Percentiles rank a stretch among this genome's conserved stretches.
These are phyloP conservation scores for Corynespora cassiicola DNA, from an alignment of 2,329 filamentous ascomycete species.

Conservation along the genomic window DNA sequence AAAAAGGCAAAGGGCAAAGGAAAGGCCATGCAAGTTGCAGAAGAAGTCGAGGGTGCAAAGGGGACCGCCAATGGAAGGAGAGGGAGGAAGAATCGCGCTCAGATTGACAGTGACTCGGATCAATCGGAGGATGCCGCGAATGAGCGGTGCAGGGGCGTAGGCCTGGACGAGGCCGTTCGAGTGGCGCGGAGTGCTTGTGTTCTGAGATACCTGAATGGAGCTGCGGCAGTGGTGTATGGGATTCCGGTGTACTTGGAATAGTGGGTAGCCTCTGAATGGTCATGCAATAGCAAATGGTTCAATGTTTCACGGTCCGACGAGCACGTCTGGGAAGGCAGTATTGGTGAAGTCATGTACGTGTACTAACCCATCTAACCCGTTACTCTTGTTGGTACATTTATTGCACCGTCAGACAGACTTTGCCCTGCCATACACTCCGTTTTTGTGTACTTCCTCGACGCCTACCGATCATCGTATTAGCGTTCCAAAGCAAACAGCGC, in stretches of 20 bases:
- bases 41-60: slow-evolving; percentile 32
- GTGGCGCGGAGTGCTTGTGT: slow-evolving; percentile 79
- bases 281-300: no score
- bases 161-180: slow-evolving; percentile 80
- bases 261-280: no score
- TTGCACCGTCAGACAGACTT: no score
- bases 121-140: slow-evolving; percentile 27
- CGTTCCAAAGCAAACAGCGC: no score
- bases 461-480: no score
- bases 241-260: slow-evolving; percentile 81
- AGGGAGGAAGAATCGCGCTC: slow-evolving; percentile 32
- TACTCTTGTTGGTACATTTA: no score
- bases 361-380: no score
- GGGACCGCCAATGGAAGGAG: slow-evolving; percentile 21
- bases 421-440: no score
- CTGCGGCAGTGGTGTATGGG: slow-evolving; percentile 92
- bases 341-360: no score
- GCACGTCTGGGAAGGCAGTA: no score
- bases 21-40: slow-evolving; percentile 29
- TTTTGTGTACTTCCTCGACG: no score
- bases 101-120: slow-evolving; percentile 33
- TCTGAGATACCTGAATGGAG: slow-evolving; percentile 89
- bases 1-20: slow-evolving; percentile 40
- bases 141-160: slow-evolving; percentile 38
- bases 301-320: no score